phyloP scores from a whole-genome alignment of 768 basidiomycete genomes.

The Serendipita indica region DNA sequence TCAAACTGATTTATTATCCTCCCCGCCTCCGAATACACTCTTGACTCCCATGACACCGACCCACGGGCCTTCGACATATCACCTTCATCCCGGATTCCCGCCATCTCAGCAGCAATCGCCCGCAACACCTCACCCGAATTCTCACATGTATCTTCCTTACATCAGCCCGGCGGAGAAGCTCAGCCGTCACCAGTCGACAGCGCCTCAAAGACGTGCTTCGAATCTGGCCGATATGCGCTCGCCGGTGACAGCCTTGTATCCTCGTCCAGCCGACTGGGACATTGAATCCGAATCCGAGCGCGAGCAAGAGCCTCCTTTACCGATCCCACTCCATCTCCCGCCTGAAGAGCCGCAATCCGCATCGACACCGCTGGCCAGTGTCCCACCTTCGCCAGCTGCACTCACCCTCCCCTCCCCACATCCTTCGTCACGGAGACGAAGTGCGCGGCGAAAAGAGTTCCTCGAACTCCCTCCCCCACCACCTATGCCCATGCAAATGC shows the following conservation, averaged over 20 bases:
- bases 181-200: neutral
- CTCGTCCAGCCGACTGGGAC: conserved; percentile 5
- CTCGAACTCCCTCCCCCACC: neutral
- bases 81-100: no score
- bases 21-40: conserved; percentile 1
- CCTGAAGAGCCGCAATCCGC: neutral
- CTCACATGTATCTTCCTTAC: neutral
- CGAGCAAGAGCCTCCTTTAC: neutral
- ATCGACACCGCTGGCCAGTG: neutral
- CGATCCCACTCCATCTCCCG: neutral
- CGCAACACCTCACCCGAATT: neutral
- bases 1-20: neutral
- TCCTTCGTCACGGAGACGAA: neutral
- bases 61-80: neutral
- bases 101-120: neutral
- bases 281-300: neutral
- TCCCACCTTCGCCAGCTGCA: neutral
- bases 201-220: neutral
- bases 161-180: neutral
- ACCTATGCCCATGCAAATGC: neutral
- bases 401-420: neutral
- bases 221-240: neutral
- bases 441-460: neutral
- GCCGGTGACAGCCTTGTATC: neutral
- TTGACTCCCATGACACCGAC: neutral